Evolutionary conservation across 2,329 filamentous ascomycete genomes (phyloP), one percentile per base, ranked within the genome.

Genomic region (Scedosporium dehoogii): DNA sequence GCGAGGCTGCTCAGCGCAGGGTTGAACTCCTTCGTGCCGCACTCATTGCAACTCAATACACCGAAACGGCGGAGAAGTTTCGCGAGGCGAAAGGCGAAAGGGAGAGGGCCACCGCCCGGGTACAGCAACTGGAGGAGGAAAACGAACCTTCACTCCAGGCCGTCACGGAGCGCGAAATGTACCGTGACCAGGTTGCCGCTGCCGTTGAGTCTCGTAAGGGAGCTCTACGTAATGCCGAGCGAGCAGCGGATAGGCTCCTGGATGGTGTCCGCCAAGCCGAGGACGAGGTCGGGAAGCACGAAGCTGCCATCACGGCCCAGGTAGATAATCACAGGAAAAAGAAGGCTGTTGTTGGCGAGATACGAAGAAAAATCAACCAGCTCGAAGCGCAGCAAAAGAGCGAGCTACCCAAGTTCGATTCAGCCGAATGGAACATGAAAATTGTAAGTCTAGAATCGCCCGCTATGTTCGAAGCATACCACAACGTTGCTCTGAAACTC

Each of bases 111-210:
- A 75, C 81, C 62, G 73, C 72, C 25, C 84, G 88, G 48, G 74
- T 91, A 4, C 76, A 78, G 48, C 75, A 79, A 6, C 77, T 96
- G 3, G 78, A 90, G 69, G 71, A 78, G 1, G 77, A 79, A 27
- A 77, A 75, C 18, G 85, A 84, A 6, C 94, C 94, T 4, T 84
- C 87, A 0, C 72, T 96, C 57, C 74, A 82, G 67, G 87, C 87
- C 1, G 83, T 92, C 55, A 85, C 86, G 62, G 75, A 77, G 3
- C 96, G 96, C 71, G 75, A 90, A 66, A 74, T 75, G 0, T 97
- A 97, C 69, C 75, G 76, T 6, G 70, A 76, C 3, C 74, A 81
- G 59, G 77, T 94, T 21, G 75, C 85, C 42, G 72, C 74, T 6
- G 82, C 83, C 4, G 78, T 87, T 1, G 73, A 75, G 1, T 77